phyloP scores from a whole-genome alignment of 805 yeast species.

The Pichia pseudocactophila region DNA sequence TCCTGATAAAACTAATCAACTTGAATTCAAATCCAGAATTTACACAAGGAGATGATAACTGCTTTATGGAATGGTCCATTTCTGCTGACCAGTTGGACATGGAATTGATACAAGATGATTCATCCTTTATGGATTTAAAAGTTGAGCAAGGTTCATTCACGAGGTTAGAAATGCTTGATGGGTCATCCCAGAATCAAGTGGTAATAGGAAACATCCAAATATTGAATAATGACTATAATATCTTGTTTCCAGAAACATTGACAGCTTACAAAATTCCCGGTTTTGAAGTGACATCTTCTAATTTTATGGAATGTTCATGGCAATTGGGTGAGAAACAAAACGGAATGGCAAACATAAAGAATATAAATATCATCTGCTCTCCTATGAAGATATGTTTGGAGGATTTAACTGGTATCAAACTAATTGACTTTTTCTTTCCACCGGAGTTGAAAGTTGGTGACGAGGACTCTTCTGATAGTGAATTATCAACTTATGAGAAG shows the following conservation, averaged over 20 bases:
- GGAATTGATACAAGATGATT: conserved; percentile 53
- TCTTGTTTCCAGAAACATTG: conserved; percentile 63
- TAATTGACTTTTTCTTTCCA: conserved; percentile 69
- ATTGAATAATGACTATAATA: conserved; percentile 47
- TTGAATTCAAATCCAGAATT: conserved; percentile 19
- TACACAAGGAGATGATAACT: conserved; percentile 14
- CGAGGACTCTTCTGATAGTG: neutral
- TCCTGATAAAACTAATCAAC: conserved; percentile 34
- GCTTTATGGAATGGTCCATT: conserved; percentile 46
- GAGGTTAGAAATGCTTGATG: conserved; percentile 54
- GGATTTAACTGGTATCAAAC: conserved; percentile 51
- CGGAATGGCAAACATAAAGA: conserved; percentile 74
- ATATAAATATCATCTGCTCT: conserved; percentile 47
- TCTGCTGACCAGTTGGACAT: conserved; percentile 62
- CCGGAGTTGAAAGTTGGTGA: conserved; percentile 4
- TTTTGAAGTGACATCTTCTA: neutral
- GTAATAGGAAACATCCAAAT: conserved; percentile 59
- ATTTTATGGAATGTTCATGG: conserved; percentile 47
- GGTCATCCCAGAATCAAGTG: conserved; percentile 55
- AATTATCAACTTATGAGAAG: neutral
- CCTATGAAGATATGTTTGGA: conserved; percentile 73
- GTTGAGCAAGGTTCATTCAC: conserved; percentile 52
- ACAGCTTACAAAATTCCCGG: conserved; percentile 35
- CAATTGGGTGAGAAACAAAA: conserved; percentile 80
- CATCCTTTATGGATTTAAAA: conserved; percentile 58